phyloP scores from a whole-genome alignment of 768 basidiomycete genomes.

The Amanita fuliginea region DNA sequence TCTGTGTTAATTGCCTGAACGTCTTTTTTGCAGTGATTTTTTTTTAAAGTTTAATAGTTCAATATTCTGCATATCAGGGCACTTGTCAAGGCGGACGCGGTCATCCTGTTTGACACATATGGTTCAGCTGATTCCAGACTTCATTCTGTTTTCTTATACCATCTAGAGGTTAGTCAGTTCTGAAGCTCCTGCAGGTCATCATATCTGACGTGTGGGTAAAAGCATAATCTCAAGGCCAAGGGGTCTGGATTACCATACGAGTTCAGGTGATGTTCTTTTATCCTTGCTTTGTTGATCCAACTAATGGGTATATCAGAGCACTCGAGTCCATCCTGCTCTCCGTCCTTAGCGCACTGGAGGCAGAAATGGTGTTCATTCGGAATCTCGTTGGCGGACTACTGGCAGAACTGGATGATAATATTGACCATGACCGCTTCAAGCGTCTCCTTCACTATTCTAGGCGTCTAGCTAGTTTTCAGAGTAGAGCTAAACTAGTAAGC shows the following conservation, averaged over 20 bases:
- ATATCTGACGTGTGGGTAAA: neutral
- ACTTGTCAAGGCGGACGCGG: conserved; percentile 85
- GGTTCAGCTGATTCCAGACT: conserved; percentile 80
- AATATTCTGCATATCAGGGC: conserved; percentile 94
- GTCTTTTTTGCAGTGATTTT: conserved; percentile 1
- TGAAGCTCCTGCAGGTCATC: conserved; percentile 1
- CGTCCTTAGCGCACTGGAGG: conserved; percentile 85
- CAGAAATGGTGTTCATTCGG: conserved; percentile 92
- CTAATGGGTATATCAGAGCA: conserved; percentile 41
- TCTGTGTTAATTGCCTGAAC: conserved; percentile 23
- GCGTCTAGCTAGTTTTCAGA: conserved; percentile 80
- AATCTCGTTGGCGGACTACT: conserved; percentile 83
- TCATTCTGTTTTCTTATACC: conserved; percentile 81
- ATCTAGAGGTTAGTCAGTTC: conserved; percentile 51
- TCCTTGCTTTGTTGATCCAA: conserved; percentile 7
- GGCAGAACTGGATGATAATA: conserved; percentile 90
- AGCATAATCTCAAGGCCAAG: conserved; percentile 81
- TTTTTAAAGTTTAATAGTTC: conserved; percentile 34
- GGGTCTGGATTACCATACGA: conserved; percentile 70
- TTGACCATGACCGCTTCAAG: conserved; percentile 91
- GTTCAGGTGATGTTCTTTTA: conserved; percentile 42
- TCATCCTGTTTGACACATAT: conserved; percentile 86
- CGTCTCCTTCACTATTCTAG: conserved; percentile 87
- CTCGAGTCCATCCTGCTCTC: conserved; percentile 89
- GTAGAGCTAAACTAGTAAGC: conserved; percentile 72